Conservation (phyloP, 257 asterid genomes). For the Nicotiana otophora region DNA sequence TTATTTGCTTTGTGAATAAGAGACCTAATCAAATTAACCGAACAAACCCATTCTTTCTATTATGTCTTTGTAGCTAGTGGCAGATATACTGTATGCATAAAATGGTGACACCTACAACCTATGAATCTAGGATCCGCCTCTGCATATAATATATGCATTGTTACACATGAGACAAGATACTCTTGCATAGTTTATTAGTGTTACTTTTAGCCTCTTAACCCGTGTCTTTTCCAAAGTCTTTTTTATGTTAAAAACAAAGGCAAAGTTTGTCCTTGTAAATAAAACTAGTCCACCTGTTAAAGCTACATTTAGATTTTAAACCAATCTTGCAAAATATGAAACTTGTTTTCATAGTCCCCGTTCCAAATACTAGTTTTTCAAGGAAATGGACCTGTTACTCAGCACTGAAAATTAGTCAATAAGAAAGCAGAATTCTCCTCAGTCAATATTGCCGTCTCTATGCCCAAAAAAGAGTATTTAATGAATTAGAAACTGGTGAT, state of each 20-base stretch:
- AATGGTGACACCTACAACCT: no score
- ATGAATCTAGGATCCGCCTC: no score
- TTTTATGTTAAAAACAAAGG: not conserved
- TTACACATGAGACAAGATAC: no score
- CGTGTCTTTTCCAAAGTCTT: not conserved
- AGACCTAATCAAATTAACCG: no score
- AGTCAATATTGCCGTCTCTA: not conserved
- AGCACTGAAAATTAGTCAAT: not conserved
- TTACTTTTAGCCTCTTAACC: not conserved
- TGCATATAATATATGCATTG: no score
- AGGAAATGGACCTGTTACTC: not conserved
- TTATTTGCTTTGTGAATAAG: no score
- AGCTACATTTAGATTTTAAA: not conserved
- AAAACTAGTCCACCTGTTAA: not conserved
- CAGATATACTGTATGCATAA: no score
- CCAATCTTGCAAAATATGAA: not conserved
- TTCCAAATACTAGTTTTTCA: not conserved
- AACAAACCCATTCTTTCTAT: no score
- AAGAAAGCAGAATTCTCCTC: not conserved
- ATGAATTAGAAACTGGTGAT: not conserved
- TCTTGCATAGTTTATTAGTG: no score
- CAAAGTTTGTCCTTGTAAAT: not conserved
- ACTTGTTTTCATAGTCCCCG: not conserved
- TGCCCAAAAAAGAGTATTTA: not conserved
- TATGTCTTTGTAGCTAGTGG: no score